Evolutionary conservation across 768 basidiomycete species (phyloP).

Genomic region (Leccinum rimulosum): DNA sequence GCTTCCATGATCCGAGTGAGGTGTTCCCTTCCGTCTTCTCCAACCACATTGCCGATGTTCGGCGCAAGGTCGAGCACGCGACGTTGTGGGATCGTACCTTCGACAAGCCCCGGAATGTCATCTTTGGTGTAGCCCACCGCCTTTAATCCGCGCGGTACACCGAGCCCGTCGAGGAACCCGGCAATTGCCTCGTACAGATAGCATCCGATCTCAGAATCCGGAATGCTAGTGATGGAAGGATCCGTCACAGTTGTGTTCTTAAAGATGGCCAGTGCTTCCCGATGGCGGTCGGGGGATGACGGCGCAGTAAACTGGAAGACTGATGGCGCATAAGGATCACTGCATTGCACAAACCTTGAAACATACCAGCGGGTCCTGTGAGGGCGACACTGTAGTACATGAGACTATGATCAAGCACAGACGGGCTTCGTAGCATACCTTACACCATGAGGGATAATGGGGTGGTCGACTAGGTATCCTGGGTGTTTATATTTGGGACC

Average conservation of each 20-base stretch:
- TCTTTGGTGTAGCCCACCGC: conserved; percentile 70
- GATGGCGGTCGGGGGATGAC: conserved; percentile 87
- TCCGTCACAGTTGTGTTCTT: conserved; percentile 60
- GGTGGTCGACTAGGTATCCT: conserved; percentile 80
- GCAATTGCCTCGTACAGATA: conserved; percentile 85
- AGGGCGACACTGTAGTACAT: conserved; percentile 64
- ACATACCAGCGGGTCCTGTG: conserved; percentile 77
- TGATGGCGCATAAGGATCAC: conserved; percentile 17
- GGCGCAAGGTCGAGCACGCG: conserved; percentile 93
- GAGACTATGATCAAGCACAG: not conserved
- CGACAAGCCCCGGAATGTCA: conserved; percentile 75
- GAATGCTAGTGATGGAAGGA: conserved; percentile 67
- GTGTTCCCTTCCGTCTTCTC: conserved; percentile 81
- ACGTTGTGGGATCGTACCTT: conserved; percentile 90
- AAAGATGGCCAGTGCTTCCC: conserved; percentile 86
- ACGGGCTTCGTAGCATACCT: conserved; percentile 40
- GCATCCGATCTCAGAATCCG: conserved; percentile 75
- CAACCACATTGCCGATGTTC: conserved; percentile 78
- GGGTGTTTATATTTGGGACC: conserved; percentile 91
- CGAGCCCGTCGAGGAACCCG: conserved; percentile 79
- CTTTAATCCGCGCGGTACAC: conserved; percentile 82
- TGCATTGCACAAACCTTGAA: conserved; percentile 6
- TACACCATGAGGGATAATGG: conserved; percentile 93
- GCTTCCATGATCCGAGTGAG: conserved; percentile 76
- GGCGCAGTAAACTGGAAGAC: conserved; percentile 97